These are phyloP conservation scores for Cyclotella atomus DNA, from an alignment of 108 stramenopile species.

Conservation along the genomic window DNA sequence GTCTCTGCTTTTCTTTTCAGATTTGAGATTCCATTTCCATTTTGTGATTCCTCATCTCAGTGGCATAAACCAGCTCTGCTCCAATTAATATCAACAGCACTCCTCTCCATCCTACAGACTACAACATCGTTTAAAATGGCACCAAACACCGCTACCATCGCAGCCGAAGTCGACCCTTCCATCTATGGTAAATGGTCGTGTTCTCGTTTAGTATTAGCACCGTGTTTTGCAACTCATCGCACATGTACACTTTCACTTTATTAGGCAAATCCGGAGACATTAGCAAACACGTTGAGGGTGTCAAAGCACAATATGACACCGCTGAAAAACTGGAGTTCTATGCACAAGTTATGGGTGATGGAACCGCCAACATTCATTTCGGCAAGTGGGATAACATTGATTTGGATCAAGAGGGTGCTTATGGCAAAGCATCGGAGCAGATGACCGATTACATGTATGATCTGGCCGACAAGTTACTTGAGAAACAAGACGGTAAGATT, in stretches of 20 bases:
- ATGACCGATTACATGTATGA: conserved; percentile 37
- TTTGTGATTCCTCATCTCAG: no score
- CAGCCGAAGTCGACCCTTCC: conserved; percentile 26
- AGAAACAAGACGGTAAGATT: neutral
- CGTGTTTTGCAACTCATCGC: no score
- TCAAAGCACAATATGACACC: conserved; percentile 23
- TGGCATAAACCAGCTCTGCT: no score
- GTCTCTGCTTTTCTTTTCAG: no score
- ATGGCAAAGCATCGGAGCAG: conserved; percentile 27
- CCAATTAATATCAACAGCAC: neutral
- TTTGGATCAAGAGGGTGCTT: conserved; percentile 20
- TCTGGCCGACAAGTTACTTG: neutral
- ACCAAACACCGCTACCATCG: conserved; percentile 1
- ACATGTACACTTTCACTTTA: no score
- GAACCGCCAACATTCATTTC: conserved; percentile 31
- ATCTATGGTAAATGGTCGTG: no score
- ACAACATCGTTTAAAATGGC: conserved; percentile 10
- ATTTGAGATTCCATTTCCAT: no score
- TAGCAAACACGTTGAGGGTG: conserved; percentile 45
- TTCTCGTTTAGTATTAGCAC: no score
- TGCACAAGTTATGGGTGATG: conserved; percentile 33
- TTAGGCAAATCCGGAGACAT: conserved; percentile 31
- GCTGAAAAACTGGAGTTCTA: conserved; percentile 26
- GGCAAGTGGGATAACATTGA: conserved; percentile 28
- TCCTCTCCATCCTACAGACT: neutral